Evolutionary conservation across 1,284 basidiomycete genomes (phyloP), one percentile per base, ranked within the genome.

Genomic region (Pascua sp.): DNA sequence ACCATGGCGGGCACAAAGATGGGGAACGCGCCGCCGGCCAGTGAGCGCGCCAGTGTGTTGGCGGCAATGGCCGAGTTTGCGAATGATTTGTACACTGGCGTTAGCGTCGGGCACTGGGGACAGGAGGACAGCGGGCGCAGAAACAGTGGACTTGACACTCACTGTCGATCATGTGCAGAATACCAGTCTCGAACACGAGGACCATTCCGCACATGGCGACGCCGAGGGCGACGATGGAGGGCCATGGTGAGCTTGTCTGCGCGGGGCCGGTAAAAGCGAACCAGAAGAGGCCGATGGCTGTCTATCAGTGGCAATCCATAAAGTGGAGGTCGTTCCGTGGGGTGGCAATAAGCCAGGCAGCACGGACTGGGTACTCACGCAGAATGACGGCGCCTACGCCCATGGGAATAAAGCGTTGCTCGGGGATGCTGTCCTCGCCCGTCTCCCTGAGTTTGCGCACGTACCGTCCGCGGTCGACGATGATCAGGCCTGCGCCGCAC

Each of bases 191-290:
- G 49, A 60, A 63, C 17, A 63, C 51, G 48, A 63, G 55, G 2
- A 65, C 57, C 55, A 61, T 61, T 17, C 61, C 64, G 49, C 55
- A 61, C 64, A 63, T 63, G 38, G 45, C 47, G 53, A 61, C 49
- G 1, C 54, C 59, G 36, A 65, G 60, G 11, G 59, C 64, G 53
- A 65, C 51, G 48, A 65, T 63, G 4, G 49, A 53, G 1, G 61
- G 55, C 64, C 64, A 65, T 5, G 59, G 55, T 11, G 55, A 58
- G 18, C 52, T 38, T 1, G 40, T 42, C 44, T 60, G 64, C 32
- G 64, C 64, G 8, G 64, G 64, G 15, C 64, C 64, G 0, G 64
- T 65, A 49, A 65, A 65, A 4, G 64, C 62, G 53, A 65, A 65
- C 64, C 64, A 65, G 49, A 65, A 59, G 38, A 66, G 55, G 36